These are phyloP conservation scores for Gloeophyllum trabeum DNA, from an alignment of 768 basidiomycete species.

Conservation along the genomic window DNA sequence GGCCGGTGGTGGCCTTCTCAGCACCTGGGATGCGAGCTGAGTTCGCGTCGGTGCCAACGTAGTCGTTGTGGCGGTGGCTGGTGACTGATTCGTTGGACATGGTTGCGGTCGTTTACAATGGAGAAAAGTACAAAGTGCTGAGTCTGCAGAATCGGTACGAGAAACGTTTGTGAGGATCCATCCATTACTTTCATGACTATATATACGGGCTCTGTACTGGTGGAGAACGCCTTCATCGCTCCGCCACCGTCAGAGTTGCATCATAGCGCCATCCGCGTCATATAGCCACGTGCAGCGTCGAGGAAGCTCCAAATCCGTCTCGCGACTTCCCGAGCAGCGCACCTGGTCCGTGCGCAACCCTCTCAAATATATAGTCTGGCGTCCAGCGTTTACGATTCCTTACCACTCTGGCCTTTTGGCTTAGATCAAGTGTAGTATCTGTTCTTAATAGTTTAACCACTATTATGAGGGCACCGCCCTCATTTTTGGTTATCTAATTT, in stretches of 20 bases:
- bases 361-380: no score
- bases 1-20: conserved; percentile 15
- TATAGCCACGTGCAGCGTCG: no score
- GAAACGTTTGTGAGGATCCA: not conserved
- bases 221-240: not conserved
- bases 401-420: conserved; percentile 33
- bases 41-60: conserved; percentile 14
- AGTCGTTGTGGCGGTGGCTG: conserved; percentile 16
- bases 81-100: conserved; percentile 13
- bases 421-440: conserved; percentile 41
- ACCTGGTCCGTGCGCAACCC: no score
- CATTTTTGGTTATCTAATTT: not conserved
- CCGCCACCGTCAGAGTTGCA: not conserved
- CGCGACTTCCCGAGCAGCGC: no score
- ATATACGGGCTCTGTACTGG: not conserved
- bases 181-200: not conserved
- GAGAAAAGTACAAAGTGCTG: no score
- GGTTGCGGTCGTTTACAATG: conserved; percentile 1
- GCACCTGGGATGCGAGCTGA: conserved; percentile 13
- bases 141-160: not conserved
- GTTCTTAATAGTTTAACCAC: not conserved
- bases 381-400: no score
- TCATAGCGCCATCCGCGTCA: not conserved
- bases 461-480: not conserved
- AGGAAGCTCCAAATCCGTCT: no score